A percentile compares a stretch with the other conserved stretches of the same genome.
phyloP scores from a whole-genome alignment of 768 basidiomycete genomes.

The Pisolithus marmoratus region DNA sequence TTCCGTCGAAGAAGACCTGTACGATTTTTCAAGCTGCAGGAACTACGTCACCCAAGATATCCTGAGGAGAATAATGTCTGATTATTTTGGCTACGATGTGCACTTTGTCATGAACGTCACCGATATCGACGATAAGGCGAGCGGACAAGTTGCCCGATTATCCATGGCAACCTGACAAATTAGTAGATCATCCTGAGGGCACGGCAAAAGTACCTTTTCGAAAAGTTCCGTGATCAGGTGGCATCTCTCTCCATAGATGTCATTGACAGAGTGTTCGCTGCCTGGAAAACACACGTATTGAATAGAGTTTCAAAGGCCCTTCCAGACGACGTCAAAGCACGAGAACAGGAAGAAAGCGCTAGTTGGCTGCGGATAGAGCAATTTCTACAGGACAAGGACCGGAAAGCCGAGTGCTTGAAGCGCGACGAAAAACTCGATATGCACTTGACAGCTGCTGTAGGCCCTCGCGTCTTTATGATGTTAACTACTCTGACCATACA shows the following conservation, averaged over 20 bases:
- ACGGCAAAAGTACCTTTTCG: slow-evolving; percentile 69
- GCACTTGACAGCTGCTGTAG: slow-evolving; percentile 75
- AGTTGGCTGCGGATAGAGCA: slow-evolving; percentile 53
- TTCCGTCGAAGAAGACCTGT: slow-evolving; percentile 2
- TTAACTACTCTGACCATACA: slow-evolving; percentile 11
- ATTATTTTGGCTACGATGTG: slow-evolving; percentile 97
- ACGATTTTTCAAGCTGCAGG: slow-evolving; percentile 37
- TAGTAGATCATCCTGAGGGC: slow-evolving; percentile 88
- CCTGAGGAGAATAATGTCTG: slow-evolving; percentile 79
- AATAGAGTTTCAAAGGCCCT: slow-evolving; percentile 63
- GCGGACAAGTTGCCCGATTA: slow-evolving; percentile 7
- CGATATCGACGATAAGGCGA: slow-evolving; percentile 97
- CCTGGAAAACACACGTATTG: slow-evolving; percentile 63
- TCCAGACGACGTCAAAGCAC: slow-evolving; percentile 42
- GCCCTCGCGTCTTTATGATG: slow-evolving; percentile 20
- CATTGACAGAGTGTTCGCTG: slow-evolving; percentile 47
- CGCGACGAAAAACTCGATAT: slow-evolving; percentile 92
- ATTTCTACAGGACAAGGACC: slow-evolving; percentile 47
- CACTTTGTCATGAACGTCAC: slow-evolving; percentile 99
- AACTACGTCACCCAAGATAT: slow-evolving; percentile 97
- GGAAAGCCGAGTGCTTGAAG: slow-evolving; percentile 66
- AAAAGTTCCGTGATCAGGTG: slow-evolving; percentile 53
- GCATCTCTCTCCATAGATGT: slow-evolving; percentile 51
- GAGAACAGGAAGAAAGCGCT: slow-evolving; percentile 42
- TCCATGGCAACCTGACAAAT: slow-evolving; percentile 3